Percentiles rank a stretch among this genome's conserved stretches.
Evolutionary conservation across 2,329 filamentous ascomycete genomes (phyloP).

Genomic region (Exophiala xenobiotica): DNA sequence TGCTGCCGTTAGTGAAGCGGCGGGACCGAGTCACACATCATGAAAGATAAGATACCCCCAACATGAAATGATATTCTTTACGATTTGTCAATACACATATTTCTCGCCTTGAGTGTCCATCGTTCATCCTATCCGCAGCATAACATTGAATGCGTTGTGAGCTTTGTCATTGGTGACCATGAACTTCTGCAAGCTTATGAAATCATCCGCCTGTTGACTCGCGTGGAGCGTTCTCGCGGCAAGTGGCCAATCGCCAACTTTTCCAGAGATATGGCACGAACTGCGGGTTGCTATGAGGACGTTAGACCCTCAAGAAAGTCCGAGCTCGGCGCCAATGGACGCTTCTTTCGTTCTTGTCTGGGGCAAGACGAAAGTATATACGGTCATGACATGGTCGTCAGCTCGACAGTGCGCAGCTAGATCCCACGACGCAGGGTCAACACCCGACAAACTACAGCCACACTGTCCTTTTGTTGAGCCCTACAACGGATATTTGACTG

Average conservation of each 20-base stretch:
- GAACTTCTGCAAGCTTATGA: background rate
- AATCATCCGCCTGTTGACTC: background rate
- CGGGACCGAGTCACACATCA: slow-evolving; percentile 27
- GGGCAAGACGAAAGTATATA: too few relatives aligned
- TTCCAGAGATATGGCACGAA: background rate
- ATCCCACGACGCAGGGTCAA: too few relatives aligned
- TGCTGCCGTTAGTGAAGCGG: slow-evolving; percentile 60
- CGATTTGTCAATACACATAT: slow-evolving; percentile 3
- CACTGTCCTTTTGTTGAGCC: too few relatives aligned
- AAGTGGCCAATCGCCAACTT: background rate
- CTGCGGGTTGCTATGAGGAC: background rate
- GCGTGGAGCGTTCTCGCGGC: background rate
- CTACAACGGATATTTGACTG: too few relatives aligned
- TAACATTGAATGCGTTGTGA: too few relatives aligned
- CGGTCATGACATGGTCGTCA: too few relatives aligned
- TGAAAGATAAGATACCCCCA: slow-evolving; percentile 31
- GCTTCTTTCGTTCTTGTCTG: too few relatives aligned
- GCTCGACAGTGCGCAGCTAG: too few relatives aligned
- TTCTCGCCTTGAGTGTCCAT: too few relatives aligned
- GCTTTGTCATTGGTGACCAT: background rate
- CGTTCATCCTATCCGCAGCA: background rate
- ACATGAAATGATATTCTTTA: slow-evolving; percentile 22
- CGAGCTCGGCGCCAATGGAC: background rate
- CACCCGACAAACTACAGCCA: too few relatives aligned
- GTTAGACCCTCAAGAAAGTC: background rate